These are phyloP conservation scores for Pelargonium cotyledonis DNA, from an alignment of 441 rosid genomes.

Conservation along the genomic window DNA sequence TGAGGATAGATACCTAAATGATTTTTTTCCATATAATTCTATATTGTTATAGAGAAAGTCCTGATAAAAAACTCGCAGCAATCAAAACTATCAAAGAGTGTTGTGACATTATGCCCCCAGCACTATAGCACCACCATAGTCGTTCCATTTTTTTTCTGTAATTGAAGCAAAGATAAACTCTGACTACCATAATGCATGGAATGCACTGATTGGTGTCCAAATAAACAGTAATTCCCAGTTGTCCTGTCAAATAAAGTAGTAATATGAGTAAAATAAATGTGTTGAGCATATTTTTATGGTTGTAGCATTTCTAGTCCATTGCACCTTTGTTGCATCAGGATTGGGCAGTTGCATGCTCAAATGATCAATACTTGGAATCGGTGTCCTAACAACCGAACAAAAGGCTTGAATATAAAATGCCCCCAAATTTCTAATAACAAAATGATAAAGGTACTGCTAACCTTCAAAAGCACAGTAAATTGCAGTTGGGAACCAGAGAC, in stretches of 20 bases:
- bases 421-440: not conserved
- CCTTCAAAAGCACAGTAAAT: conserved; percentile 78
- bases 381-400: conserved; percentile 75
- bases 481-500: conserved; percentile 47
- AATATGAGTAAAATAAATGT: not conserved
- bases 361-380: conserved; percentile 52
- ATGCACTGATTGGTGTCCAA: not conserved
- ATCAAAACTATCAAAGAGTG: not conserved
- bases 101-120: not conserved
- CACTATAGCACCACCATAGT: not conserved
- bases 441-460: conserved; percentile 11
- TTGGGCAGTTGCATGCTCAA: conserved; percentile 58
- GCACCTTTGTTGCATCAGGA: conserved; percentile 66
- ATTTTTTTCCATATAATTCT: not conserved
- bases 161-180: not conserved
- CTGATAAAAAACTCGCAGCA: not conserved
- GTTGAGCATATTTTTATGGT: conserved; percentile 34
- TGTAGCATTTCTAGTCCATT: conserved; percentile 69
- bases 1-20: not conserved
- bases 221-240: not conserved
- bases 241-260: not conserved
- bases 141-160: not conserved
- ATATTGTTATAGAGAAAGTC: not conserved
- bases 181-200: not conserved
- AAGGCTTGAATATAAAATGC: conserved; percentile 42